Percentiles rank a stretch among this genome's conserved stretches.
Conservation (phyloP, 495 filamentous ascomycete species). For the Trichocladium uniseriatum region DNA sequence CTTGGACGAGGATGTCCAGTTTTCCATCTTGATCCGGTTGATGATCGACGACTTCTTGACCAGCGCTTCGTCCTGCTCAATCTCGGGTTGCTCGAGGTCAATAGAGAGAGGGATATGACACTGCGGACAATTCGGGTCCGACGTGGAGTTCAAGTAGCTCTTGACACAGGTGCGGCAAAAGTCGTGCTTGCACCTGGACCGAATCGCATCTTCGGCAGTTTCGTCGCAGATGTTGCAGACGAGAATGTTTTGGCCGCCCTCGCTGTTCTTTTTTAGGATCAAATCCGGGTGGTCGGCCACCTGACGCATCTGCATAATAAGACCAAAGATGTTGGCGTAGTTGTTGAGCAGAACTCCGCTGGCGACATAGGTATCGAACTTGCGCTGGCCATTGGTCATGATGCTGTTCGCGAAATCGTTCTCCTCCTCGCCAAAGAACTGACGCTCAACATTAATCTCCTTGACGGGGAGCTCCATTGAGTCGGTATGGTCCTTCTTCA, state of each 20-base stretch:
- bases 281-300: constrained; percentile 92
- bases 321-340: constrained; percentile 79
- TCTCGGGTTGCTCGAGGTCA: constrained; percentile 86
- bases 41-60: constrained; percentile 94
- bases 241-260: constrained; percentile 80
- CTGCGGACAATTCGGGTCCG: constrained; percentile 73
- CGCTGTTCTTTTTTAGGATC: constrained; percentile 74
- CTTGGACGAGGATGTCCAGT: constrained; percentile 96
- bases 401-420: constrained; percentile 92
- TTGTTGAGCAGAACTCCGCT: constrained; percentile 94
- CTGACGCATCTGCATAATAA: constrained; percentile 97
- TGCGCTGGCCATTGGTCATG: constrained; percentile 76
- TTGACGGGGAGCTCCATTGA: constrained; percentile 94
- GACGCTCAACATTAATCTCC: constrained; percentile 80
- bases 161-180: constrained; percentile 89
- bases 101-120: constrained; percentile 86
- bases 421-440: constrained; percentile 93
- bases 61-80: constrained; percentile 72
- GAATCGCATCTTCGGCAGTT: constrained; percentile 85
- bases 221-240: constrained; percentile 95
- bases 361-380: constrained; percentile 92
- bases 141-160: constrained; percentile 68
- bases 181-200: constrained; percentile 84
- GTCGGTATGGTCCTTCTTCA: constrained; percentile 84
- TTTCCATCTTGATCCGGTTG: constrained; percentile 93